These are phyloP conservation scores for Vigna mungo DNA, from an alignment of 306 rosid genomes.

Conservation along the genomic window DNA sequence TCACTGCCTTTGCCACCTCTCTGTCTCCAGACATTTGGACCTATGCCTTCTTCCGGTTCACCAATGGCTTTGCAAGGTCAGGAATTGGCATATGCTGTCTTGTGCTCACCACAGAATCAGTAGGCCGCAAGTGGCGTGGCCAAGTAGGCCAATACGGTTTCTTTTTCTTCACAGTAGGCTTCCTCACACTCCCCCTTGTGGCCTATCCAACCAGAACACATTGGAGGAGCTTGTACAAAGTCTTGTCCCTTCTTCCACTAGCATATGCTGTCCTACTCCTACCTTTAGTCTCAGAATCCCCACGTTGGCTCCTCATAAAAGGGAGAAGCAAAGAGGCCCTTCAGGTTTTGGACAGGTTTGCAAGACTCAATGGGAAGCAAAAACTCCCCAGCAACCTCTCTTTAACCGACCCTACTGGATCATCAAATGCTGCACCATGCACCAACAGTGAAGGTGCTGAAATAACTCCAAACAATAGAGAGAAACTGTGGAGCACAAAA, in stretches of 20 bases:
- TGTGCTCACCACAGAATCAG: conserved; percentile 47
- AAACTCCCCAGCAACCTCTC: conserved; percentile 35
- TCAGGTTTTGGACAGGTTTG: conserved; percentile 35
- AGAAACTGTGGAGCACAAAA: conserved; percentile 43
- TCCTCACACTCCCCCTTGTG: conserved; percentile 45
- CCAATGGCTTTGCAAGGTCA: conserved; percentile 45
- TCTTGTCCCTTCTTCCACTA: conserved; percentile 38
- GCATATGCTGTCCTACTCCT: conserved; percentile 30
- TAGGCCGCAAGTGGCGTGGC: conserved; percentile 40
- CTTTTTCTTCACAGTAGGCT: conserved; percentile 47
- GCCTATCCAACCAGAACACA: conserved; percentile 42
- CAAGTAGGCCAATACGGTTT: conserved; percentile 47
- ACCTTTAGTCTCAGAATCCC: conserved; percentile 46
- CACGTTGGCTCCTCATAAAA: conserved; percentile 43
- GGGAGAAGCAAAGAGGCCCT: conserved; percentile 47
- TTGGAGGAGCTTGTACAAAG: conserved; percentile 46
- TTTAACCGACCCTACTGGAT: conserved; percentile 23
- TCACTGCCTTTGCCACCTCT: conserved; percentile 42
- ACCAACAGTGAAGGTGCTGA: neutral
- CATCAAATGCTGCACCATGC: neutral
- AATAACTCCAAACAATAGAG: neutral
- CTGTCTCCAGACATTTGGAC: conserved; percentile 39
- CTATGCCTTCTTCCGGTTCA: conserved; percentile 42
- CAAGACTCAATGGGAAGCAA: conserved; percentile 38
- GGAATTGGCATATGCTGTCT: conserved; percentile 46